A percentile compares a stretch with the other conserved stretches of the same genome.
Conservation (phyloP, 1,284 basidiomycete genomes). For the Neonothopanus nambi region DNA sequence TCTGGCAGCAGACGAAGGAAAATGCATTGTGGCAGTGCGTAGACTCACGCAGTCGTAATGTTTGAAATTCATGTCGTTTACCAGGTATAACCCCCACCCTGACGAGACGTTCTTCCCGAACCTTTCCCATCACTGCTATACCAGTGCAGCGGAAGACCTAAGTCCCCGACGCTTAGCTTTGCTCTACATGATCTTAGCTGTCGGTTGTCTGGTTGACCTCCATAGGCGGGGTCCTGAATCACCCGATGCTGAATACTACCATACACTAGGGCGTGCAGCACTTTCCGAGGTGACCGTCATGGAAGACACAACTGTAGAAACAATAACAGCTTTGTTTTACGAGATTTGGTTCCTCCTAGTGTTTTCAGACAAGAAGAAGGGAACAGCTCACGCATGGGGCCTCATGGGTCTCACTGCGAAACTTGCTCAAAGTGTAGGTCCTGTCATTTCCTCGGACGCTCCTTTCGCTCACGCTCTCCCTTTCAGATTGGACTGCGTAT, state of each 20-base stretch:
- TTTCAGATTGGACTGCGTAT: constrained; percentile 60
- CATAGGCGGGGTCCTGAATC: constrained; percentile 42
- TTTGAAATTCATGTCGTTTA: constrained; percentile 6
- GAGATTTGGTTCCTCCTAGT: constrained; percentile 48
- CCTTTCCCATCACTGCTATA: constrained; percentile 50
- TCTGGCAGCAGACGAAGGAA: constrained; percentile 47
- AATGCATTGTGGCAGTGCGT: constrained; percentile 52
- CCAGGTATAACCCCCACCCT: constrained; percentile 56
- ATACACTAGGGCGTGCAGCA: constrained; percentile 55
- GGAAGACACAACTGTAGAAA: constrained; percentile 60
- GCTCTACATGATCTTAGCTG: constrained; percentile 46
- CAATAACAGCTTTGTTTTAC: constrained; percentile 53
- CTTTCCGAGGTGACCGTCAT: constrained; percentile 57
- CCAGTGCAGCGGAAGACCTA: constrained; percentile 41
- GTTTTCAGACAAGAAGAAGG: constrained; percentile 50
- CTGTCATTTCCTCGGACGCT: constrained; percentile 6
- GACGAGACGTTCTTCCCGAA: constrained; percentile 52
- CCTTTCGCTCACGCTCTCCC: constrained; percentile 15
- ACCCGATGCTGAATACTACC: constrained; percentile 53
- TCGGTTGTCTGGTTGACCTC: constrained; percentile 50
- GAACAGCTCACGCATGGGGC: constrained; percentile 52
- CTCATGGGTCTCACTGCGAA: constrained; percentile 66
- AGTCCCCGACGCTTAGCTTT: constrained; percentile 49
- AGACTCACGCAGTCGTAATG: constrained; percentile 11
- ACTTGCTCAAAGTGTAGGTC: constrained; percentile 61